Percentiles rank a stretch among this genome's conserved stretches.
Conservation (phyloP, 2,329 filamentous ascomycete species). For the Botryotinia calthae region DNA sequence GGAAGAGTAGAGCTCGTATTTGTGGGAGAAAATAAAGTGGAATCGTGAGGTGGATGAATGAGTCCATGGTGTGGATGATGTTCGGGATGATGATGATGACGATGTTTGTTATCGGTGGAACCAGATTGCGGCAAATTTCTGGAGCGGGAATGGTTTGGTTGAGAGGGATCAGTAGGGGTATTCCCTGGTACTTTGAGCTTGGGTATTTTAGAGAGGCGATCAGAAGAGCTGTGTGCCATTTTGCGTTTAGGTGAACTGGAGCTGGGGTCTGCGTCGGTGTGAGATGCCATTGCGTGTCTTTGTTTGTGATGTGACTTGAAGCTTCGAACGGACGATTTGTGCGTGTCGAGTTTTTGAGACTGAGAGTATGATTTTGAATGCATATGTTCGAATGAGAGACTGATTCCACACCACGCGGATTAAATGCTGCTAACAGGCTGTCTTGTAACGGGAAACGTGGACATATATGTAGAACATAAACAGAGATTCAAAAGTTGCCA, state of each 20-base stretch:
- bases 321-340: not conserved
- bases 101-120: not conserved
- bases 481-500: not conserved
- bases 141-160: not conserved
- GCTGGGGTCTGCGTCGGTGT: not conserved
- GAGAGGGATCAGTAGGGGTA: conserved; percentile 4
- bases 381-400: not conserved
- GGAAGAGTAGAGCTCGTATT: not conserved
- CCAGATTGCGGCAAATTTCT: not conserved
- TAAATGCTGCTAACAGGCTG: not conserved
- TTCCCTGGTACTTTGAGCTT: conserved; percentile 8
- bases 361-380: not conserved
- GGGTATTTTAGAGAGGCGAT: conserved; percentile 1
- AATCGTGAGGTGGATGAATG: not conserved
- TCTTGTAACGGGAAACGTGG: not conserved
- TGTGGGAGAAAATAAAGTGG: not conserved
- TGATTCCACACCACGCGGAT: not conserved
- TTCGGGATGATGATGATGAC: not conserved
- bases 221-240: conserved; percentile 4
- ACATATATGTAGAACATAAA: not conserved
- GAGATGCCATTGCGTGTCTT: not conserved
- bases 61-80: conserved; percentile 1
- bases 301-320: not conserved
- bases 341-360: not conserved
- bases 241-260: conserved; percentile 1